phyloP scores from a whole-genome alignment of 768 basidiomycete species.

The Mycena polygramma region DNA sequence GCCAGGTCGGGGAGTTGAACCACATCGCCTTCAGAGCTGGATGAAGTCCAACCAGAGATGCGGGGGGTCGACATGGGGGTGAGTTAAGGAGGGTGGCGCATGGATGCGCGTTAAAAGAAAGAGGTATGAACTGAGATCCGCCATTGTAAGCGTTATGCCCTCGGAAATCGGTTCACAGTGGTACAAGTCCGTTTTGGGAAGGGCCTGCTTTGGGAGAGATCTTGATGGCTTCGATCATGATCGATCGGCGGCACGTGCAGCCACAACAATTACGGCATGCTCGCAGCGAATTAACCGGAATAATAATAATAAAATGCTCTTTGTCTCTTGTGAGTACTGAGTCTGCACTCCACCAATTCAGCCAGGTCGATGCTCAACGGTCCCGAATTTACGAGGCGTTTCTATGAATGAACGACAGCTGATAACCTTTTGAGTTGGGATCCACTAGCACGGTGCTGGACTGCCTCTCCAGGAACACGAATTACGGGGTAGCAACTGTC shows the following conservation, averaged over 20 bases:
- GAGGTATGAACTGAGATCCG: slow-evolving; percentile 15
- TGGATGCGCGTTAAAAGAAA: neutral
- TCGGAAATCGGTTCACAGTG: neutral
- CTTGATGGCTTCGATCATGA: slow-evolving; percentile 7
- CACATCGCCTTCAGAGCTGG: slow-evolving; percentile 23
- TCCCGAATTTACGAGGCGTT: too few relatives aligned
- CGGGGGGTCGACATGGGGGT: slow-evolving; percentile 21
- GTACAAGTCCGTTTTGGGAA: neutral
- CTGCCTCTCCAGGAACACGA: too few relatives aligned
- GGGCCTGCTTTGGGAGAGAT: neutral
- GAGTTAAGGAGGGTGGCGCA: neutral
- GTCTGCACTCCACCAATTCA: too few relatives aligned
- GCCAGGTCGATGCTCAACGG: too few relatives aligned
- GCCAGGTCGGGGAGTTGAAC: slow-evolving; percentile 17
- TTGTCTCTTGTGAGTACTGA: too few relatives aligned
- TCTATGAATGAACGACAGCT: too few relatives aligned
- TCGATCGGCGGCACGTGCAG: slow-evolving; percentile 1
- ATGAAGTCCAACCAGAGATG: slow-evolving; percentile 28
- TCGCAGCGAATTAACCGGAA: too few relatives aligned
- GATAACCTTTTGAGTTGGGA: too few relatives aligned
- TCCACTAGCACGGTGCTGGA: too few relatives aligned
- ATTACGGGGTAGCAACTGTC: too few relatives aligned
- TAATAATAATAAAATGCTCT: too few relatives aligned
- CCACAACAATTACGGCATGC: neutral
- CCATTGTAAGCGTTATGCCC: slow-evolving; percentile 3